Percentiles rank a stretch among this genome's conserved stretches.
Conservation (phyloP, 306 rosid species). For the Oemleria cerasiformis region DNA sequence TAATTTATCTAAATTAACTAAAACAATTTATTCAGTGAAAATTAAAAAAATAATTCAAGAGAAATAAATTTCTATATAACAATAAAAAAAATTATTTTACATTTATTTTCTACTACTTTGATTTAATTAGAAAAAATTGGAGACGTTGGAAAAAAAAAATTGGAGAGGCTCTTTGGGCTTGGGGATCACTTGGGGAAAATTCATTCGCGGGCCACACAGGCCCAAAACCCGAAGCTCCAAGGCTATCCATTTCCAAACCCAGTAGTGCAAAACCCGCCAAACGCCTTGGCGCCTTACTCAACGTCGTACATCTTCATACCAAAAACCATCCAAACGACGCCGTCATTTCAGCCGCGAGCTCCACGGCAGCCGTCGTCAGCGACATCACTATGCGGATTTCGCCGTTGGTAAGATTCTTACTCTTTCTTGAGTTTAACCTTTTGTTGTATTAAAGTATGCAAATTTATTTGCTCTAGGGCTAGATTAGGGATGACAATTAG, state of each 20-base stretch:
- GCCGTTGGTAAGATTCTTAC: neutral
- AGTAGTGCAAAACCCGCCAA: neutral
- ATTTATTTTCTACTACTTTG: too few relatives aligned
- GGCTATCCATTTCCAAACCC: neutral
- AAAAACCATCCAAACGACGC: neutral
- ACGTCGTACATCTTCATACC: neutral
- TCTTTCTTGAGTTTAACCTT: neutral
- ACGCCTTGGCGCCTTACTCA: neutral
- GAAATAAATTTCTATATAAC: too few relatives aligned
- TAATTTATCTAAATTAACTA: too few relatives aligned
- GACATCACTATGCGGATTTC: neutral
- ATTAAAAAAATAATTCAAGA: too few relatives aligned
- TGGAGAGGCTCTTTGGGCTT: too few relatives aligned
- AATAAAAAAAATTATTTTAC: too few relatives aligned
- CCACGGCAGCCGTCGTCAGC: neutral
- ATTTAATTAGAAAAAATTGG: too few relatives aligned
- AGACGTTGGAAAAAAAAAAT: too few relatives aligned
- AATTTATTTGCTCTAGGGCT: neutral
- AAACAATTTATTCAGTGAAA: too few relatives aligned
- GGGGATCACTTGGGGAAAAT: neutral
- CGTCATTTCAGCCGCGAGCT: slow-evolving; percentile 7
- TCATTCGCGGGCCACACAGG: neutral
- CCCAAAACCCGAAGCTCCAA: neutral
- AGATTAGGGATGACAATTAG: too few relatives aligned
- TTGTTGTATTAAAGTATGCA: neutral